phyloP scores from a whole-genome alignment of 2,329 filamentous ascomycete genomes.

The Didymella lethalis region DNA sequence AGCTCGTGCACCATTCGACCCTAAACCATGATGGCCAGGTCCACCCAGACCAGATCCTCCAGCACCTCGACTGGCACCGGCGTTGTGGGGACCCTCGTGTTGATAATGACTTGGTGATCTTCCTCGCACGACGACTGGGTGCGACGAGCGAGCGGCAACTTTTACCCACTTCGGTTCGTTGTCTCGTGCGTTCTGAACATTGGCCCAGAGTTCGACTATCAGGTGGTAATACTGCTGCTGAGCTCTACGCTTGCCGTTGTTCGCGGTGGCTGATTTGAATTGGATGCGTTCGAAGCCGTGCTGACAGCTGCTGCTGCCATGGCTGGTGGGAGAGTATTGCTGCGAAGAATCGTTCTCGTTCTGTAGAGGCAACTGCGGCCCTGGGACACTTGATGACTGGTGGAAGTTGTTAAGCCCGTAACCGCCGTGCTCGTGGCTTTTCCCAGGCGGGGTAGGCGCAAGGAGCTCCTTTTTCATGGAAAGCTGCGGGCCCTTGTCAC shows the following conservation, averaged over 20 bases:
- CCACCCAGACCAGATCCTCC: constrained; percentile 44
- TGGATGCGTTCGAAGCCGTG: constrained; percentile 87
- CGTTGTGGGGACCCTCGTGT: constrained; percentile 56
- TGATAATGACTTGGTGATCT: constrained; percentile 55
- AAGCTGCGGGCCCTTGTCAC: constrained; percentile 84
- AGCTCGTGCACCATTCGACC: constrained; percentile 66
- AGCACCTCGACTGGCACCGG: constrained; percentile 44
- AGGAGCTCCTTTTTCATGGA: constrained; percentile 76
- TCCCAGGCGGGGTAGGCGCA: constrained; percentile 68
- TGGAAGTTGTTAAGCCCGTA: constrained; percentile 52
- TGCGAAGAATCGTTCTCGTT: constrained; percentile 42
- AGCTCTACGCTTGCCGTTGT: constrained; percentile 89
- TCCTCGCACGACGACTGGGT: constrained; percentile 52
- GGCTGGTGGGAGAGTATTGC: constrained; percentile 46
- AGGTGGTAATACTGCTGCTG: constrained; percentile 93
- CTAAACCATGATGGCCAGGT: constrained; percentile 65
- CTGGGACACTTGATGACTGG: constrained; percentile 39
- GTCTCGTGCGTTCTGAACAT: constrained; percentile 45
- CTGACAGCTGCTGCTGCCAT: constrained; percentile 51
- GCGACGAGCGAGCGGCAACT: constrained; percentile 46
- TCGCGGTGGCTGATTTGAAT: constrained; percentile 92
- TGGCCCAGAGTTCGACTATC: constrained; percentile 71
- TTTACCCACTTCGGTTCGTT: constrained; percentile 47
- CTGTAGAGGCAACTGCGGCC: constrained; percentile 56
- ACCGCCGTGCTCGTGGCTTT: constrained; percentile 51